Percentiles rank a stretch among this genome's conserved stretches.
These are phyloP conservation scores for Dactylellina leptospora DNA, from an alignment of 2,329 filamentous ascomycete species.

Conservation along the genomic window DNA sequence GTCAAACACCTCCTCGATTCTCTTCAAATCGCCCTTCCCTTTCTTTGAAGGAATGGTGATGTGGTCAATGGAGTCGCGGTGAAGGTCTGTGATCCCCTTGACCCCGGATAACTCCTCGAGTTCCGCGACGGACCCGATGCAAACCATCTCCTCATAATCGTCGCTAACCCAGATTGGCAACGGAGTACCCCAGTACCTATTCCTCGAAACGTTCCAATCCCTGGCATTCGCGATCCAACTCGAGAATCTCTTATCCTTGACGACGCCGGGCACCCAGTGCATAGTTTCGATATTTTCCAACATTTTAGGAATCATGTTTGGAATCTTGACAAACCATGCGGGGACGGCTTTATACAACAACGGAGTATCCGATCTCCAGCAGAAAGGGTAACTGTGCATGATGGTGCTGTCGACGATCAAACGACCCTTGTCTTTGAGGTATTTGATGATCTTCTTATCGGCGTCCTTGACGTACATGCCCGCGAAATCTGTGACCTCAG, in stretches of 20 bases:
- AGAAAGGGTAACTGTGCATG: slow-evolving; percentile 91
- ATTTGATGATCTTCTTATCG: slow-evolving; percentile 91
- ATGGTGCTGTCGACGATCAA: slow-evolving; percentile 86
- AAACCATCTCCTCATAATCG: slow-evolving; percentile 84
- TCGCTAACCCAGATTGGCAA: slow-evolving; percentile 92
- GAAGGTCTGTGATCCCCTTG: slow-evolving; percentile 83
- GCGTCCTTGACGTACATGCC: slow-evolving; percentile 91
- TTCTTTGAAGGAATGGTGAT: slow-evolving; percentile 92
- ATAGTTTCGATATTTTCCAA: slow-evolving; percentile 87
- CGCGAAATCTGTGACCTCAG: slow-evolving; percentile 78
- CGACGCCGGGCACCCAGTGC: slow-evolving; percentile 88
- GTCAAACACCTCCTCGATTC: slow-evolving; percentile 90
- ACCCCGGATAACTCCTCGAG: slow-evolving; percentile 87
- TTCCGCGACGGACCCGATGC: slow-evolving; percentile 83
- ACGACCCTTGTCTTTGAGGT: slow-evolving; percentile 78
- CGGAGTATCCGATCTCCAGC: slow-evolving; percentile 92
- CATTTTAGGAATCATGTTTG: slow-evolving; percentile 84
- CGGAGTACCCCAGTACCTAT: slow-evolving; percentile 94
- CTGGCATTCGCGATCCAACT: slow-evolving; percentile 91
- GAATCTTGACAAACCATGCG: slow-evolving; percentile 93
- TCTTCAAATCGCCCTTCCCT: slow-evolving; percentile 82
- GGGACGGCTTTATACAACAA: slow-evolving; percentile 91
- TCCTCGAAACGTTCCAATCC: slow-evolving; percentile 95
- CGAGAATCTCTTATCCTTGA: slow-evolving; percentile 89
- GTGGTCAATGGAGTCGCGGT: slow-evolving; percentile 90